These are phyloP conservation scores for Oxyria digyna DNA, from an alignment of 148 eudicot genomes.

Conservation along the genomic window DNA sequence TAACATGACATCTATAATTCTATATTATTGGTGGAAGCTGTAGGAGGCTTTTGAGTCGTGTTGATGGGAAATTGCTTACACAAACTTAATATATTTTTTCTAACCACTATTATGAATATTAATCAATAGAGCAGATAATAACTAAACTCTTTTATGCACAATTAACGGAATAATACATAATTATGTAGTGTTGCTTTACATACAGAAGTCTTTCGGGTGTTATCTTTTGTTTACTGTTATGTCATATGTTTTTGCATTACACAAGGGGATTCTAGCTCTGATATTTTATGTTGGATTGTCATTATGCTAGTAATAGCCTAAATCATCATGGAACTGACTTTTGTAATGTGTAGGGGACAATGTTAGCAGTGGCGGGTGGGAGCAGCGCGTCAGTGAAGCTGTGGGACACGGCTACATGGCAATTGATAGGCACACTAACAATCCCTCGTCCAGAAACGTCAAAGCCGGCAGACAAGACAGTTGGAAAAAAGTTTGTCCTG, in stretches of 20 bases:
- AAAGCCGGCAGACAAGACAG: slow-evolving; percentile 55
- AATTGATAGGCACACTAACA: slow-evolving; percentile 46
- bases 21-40: neutral
- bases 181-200: neutral
- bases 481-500: slow-evolving; percentile 80
- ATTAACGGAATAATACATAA: neutral
- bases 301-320: neutral
- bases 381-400: slow-evolving; percentile 88
- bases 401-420: slow-evolving; percentile 91
- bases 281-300: neutral
- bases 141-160: neutral
- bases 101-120: neutral
- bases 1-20: too few relatives aligned
- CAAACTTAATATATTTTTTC: neutral
- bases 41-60: neutral
- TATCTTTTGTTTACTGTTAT: neutral
- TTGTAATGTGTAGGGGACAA: slow-evolving; percentile 49
- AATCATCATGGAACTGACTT: neutral
- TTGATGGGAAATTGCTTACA: neutral
- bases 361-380: slow-evolving; percentile 91
- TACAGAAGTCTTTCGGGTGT: neutral
- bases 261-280: neutral
- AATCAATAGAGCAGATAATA: neutral
- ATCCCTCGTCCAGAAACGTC: slow-evolving; percentile 69
- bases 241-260: neutral